Evolutionary conservation across 345 rosid species (phyloP).

Genomic region (Physaria fendleri): DNA sequence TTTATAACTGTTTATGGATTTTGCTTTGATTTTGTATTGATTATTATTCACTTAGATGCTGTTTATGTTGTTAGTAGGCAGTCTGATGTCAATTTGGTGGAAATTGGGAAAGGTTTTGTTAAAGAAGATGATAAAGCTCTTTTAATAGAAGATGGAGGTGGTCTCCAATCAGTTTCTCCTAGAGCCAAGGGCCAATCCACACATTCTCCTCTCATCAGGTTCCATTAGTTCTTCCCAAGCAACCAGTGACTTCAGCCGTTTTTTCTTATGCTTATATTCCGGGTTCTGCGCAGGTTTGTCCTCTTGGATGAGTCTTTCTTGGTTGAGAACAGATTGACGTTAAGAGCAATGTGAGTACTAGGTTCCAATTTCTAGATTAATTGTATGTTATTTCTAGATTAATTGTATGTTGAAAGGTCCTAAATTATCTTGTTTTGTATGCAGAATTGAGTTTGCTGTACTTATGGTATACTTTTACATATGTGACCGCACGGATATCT

Average conservation of each 20-base stretch:
- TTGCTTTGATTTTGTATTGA: neutral
- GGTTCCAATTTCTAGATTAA: neutral
- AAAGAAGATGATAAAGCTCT: constrained; percentile 76
- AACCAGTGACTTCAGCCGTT: neutral
- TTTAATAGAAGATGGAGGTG: constrained; percentile 68
- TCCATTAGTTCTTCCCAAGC: neutral
- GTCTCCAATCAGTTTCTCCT: constrained; percentile 80
- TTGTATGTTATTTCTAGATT: neutral
- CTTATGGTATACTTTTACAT: constrained; percentile 65
- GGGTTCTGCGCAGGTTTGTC: constrained; percentile 47
- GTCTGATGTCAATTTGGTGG: constrained; percentile 72
- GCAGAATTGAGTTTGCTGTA: constrained; percentile 69
- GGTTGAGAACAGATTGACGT: constrained; percentile 67
- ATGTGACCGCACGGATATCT: constrained; percentile 87
- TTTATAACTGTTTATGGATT: neutral
- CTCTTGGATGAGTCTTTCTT: constrained; percentile 83
- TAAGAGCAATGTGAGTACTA: constrained; percentile 79
- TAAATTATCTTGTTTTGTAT: neutral
- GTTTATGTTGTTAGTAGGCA: constrained; percentile 49
- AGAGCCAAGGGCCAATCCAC: constrained; percentile 39
- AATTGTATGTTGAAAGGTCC: neutral
- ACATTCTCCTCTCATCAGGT: constrained; percentile 54
- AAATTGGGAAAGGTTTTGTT: constrained; percentile 43
- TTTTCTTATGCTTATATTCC: neutral
- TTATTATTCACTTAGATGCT: neutral